Evolutionary conservation across 2,329 filamentous ascomycete genomes (phyloP), one percentile per base, ranked within the genome.

Genomic region (Intubia oerlemansii): DNA sequence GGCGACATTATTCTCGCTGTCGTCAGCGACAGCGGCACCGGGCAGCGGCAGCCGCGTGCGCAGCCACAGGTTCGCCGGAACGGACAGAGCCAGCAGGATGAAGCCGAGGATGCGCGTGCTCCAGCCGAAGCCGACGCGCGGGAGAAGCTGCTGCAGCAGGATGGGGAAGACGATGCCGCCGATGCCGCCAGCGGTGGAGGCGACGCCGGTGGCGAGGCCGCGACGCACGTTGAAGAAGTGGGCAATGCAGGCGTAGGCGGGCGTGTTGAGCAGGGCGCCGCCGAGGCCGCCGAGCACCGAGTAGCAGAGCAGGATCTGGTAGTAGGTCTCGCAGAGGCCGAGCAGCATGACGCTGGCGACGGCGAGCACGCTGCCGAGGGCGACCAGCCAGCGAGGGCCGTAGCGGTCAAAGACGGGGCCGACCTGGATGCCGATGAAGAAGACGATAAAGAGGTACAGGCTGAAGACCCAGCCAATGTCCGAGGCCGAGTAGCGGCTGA

Each of bases 381-480:
- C 45, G 3, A 88, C 58, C n/a, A 88, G 57, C 34, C 61, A 46
- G 10, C 67, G 57, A 0, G 80, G 75, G 0, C 81, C 81, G 37
- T 73, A 63, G 26, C 63, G 62, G 44, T 91, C 81, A 44, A 90
- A 90, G 21, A 88, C 47, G 1, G 81, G 79, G 0, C 81, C 81
- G 28, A 84, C 71, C 41, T 85, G 76, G 8, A 90, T 65, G 16
- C 80, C 79, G 21, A 77, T 69, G 42, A 85, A 79, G 47, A 88
- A 85, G 25, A 77, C 66, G 26, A 85, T 54, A 43, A 88, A 90
- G 17, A 79, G 59, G 44, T 82, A 85, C 29, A 88, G 52, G 40
- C 73, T 72, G 41, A 85, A 84, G 37, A 91, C 79, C 81, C 81
- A 91, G n/a, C 77, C 77, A 27, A 82, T 71, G 29, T 65, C 59